These are phyloP conservation scores for Xylaria sp. DNA, from an alignment of 495 filamentous ascomycete genomes.

Conservation along the genomic window DNA sequence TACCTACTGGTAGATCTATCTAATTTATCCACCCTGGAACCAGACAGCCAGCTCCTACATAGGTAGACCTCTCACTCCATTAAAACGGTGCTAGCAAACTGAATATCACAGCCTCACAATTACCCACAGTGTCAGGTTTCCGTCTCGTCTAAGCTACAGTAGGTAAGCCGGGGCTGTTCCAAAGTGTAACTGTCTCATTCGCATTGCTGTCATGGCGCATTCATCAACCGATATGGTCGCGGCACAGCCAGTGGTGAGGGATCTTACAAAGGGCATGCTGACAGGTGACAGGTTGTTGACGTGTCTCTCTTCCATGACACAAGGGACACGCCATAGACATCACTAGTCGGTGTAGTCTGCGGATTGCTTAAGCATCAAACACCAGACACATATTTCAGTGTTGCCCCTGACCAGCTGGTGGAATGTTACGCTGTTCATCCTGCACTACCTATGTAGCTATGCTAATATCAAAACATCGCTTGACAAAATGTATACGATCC, in stretches of 20 bases:
- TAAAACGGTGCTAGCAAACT: background rate
- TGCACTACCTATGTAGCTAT: background rate
- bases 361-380: background rate
- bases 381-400: background rate
- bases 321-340: background rate
- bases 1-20: background rate
- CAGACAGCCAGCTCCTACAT: background rate
- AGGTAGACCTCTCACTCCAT: background rate
- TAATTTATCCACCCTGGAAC: background rate
- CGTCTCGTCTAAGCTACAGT: background rate
- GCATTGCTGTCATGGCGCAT: background rate
- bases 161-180: background rate
- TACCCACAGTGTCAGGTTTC: constrained; percentile 1
- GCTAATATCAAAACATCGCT: background rate
- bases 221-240: background rate
- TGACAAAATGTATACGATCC: background rate
- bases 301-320: constrained; percentile 13
- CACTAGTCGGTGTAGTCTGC: background rate
- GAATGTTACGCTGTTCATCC: background rate
- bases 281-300: constrained; percentile 19
- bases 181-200: background rate
- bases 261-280: background rate
- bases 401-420: background rate
- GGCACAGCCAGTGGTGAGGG: background rate
- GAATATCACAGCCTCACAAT: constrained; percentile 21